A percentile compares a stretch with the other conserved stretches of the same genome.
Evolutionary conservation across 129 eudicot genomes (phyloP).

Genomic region (Pulicaria dysenterica): DNA sequence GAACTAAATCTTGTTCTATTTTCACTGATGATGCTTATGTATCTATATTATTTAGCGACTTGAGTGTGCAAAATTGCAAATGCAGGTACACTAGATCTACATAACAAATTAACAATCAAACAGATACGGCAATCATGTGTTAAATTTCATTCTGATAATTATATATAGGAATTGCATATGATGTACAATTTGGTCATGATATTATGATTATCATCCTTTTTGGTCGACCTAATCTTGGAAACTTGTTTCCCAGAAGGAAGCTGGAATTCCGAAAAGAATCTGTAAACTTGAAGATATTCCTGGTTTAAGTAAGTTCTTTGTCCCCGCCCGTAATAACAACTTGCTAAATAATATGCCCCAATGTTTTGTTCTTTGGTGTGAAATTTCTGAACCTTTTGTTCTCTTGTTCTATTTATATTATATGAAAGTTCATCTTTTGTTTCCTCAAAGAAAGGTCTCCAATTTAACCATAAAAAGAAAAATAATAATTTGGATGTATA

Average conservation of each 20-base stretch:
- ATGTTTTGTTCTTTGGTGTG: not conserved
- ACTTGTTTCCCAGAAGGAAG: constrained; percentile 62
- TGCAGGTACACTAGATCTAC: no score
- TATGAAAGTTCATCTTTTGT: not conserved
- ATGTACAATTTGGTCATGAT: no score
- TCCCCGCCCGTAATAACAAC: constrained; percentile 1
- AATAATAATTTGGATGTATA: no score
- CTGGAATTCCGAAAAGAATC: constrained; percentile 74
- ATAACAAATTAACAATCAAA: no score
- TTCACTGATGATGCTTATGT: no score
- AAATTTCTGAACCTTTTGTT: not conserved
- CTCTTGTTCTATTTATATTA: not conserved
- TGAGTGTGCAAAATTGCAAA: no score
- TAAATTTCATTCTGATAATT: no score
- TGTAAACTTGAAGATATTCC: constrained; percentile 88
- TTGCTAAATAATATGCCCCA: not conserved
- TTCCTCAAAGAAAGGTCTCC: not conserved
- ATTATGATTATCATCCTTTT: no score
- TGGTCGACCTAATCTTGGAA: constrained; percentile 1
- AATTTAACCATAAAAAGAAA: not conserved
- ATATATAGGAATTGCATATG: no score
- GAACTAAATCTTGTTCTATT: no score
- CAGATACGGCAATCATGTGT: no score
- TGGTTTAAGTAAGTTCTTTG: constrained; percentile 77
- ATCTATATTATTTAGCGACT: no score